Base-by-base conservation (phyloP, 2,329 filamentous ascomycete species). In the Aureobasidium sp. region DNA sequence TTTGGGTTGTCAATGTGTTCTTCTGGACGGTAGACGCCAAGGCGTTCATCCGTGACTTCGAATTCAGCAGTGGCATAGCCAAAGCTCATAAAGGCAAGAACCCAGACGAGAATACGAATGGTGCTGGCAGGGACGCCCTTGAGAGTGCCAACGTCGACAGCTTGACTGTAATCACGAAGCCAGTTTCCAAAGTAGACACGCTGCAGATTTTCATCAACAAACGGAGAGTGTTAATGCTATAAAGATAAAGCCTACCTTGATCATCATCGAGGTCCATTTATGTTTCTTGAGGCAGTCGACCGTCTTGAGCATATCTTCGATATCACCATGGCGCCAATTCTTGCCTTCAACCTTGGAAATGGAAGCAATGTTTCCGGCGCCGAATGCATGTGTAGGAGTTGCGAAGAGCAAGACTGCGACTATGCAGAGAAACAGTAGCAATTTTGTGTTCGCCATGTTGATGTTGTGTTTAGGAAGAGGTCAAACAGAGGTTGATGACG, bases 181-280 rank as follows among this genome's bases (percentile, higher is more conserved):
- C 92, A 96, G 79, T 96, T 97, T 66, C 92, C 92, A 78, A 97
- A 97, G 79, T 97, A 97, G 66, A 95, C 89, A 64, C 91, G 85
- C 66, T 92, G 29, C 19, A n/a, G 14, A 12, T 22, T 31, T 33
- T 35, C 19, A 47, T 27, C 19, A 49, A 40, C 17, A 12, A 3
- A 29, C 9, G 31, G 6, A 37, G 17, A 42, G 22, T 2, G 5
- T 31, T 7, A 12, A 7, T 9, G 5, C 1, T 11, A 22, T 52
- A 89, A 65, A 94, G 79, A 48, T 17, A 17, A 49, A 22, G 19
- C 42, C 27, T 57, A 54, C 63, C 44, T 66, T 67, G 60, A 67
- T 66, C 75, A 77, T 77, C 67, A 74, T 75, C 49, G 71, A 76
- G 62, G 72, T 74, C 72, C 72, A 78, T 50, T 92, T 91, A 68